A percentile compares a stretch with the other conserved stretches of the same genome.
Conservation (phyloP, 1,284 basidiomycete species). For the Takashimella tepidaria region DNA sequence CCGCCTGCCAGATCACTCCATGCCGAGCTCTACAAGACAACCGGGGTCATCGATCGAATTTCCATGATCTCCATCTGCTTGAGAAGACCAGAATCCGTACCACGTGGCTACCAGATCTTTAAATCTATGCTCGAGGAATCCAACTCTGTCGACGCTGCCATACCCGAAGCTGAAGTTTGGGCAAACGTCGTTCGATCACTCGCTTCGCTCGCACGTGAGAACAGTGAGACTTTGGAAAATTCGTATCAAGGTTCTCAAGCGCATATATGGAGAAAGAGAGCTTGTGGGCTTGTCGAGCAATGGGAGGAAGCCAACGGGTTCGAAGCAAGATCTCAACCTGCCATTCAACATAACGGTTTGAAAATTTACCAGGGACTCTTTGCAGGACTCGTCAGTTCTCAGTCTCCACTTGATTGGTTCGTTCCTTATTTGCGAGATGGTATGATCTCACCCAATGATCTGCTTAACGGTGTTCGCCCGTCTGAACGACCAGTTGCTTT, state of each 20-base stretch:
- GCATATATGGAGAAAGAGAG: slow-evolving; percentile 10
- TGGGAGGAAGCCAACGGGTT: slow-evolving; percentile 26
- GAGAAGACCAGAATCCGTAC: slow-evolving; percentile 36
- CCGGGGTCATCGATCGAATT: slow-evolving; percentile 37
- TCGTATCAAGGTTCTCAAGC: slow-evolving; percentile 14
- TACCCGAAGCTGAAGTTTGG: slow-evolving; percentile 42
- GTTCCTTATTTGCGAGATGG: slow-evolving; percentile 26
- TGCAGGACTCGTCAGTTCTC: slow-evolving; percentile 35
- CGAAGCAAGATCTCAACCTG: slow-evolving; percentile 8
- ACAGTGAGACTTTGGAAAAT: slow-evolving; percentile 31
- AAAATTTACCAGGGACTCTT: slow-evolving; percentile 45
- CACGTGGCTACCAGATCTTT: slow-evolving; percentile 45
- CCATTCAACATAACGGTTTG: slow-evolving; percentile 29
- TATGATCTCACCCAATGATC: slow-evolving; percentile 12
- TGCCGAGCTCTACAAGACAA: slow-evolving; percentile 34
- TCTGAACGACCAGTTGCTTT: slow-evolving; percentile 28
- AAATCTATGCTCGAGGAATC: slow-evolving; percentile 32
- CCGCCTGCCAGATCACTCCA: slow-evolving; percentile 16
- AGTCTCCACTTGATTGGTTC: slow-evolving; percentile 24
- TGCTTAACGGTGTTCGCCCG: slow-evolving; percentile 24
- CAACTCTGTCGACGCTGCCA: slow-evolving; percentile 1
- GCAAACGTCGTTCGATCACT: slow-evolving; percentile 20
- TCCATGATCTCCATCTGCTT: slow-evolving; percentile 46
- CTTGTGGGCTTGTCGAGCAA: slow-evolving; percentile 19
- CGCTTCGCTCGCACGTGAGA: not conserved